Evolutionary conservation across 2,329 filamentous ascomycete species (phyloP), one percentile per base, ranked within the genome.

Genomic region (Ramularia collo-cygni): DNA sequence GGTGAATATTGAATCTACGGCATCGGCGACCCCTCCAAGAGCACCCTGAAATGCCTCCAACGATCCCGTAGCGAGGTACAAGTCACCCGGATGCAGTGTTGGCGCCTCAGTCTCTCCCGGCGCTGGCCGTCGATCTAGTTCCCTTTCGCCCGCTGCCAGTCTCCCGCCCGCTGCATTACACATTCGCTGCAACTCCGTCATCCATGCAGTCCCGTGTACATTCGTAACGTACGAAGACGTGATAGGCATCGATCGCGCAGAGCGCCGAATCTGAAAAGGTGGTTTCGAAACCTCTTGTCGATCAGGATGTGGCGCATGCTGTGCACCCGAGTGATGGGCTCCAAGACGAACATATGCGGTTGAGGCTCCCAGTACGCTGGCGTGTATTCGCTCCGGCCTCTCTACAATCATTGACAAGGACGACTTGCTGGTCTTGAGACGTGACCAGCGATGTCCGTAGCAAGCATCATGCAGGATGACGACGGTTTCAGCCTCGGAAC

Each of bases 391-490:
- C 67, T 98, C 92, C 0, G 92, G 92, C 8, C 92, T 76, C 65
- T 98, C 92, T 35, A 98, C 89, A 50, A 98, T 95, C 41, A 81
- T 84, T 54, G 71, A 78, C 1, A 96, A 72, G 12, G 76, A 75
- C 31, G 69, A 74, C 54, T 83, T 83, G 15, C 79, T 82, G 1
- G 87, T 83, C 53, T 84, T 81, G 3, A 87, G 87, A 31, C 92
- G 76, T 8, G 89, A 86, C 63, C 81, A 98, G 15, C 88, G 81
- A 65, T 98, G 92, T 16, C 90, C 89, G 60, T 96, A 98, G 64
- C 90, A 95, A 38, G 84, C 81, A 66, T 98, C 92, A 55, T 96
- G 88, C 2, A 98, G 68, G 19, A 98, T 75, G 33, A 96, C 88
- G 4, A 93, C 66, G 0, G 87, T 87, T 44, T 88, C 70, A 3